phyloP scores from a whole-genome alignment of 2,329 filamentous ascomycete genomes.

The Colletotrichum eremochloae region DNA sequence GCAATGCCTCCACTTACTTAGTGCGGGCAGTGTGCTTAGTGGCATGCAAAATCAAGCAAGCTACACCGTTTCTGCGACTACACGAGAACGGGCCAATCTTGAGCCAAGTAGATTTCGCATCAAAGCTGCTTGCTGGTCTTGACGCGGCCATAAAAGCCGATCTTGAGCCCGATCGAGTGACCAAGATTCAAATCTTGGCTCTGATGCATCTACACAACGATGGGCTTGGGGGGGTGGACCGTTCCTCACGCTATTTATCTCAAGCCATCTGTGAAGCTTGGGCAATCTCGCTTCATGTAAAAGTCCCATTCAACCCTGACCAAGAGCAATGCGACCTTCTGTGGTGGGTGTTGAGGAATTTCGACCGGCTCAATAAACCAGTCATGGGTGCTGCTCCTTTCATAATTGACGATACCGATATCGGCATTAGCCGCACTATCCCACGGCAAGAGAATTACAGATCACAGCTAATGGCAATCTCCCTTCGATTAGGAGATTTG shows the following conservation, averaged over 20 bases:
- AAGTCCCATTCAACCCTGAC: conserved; percentile 41
- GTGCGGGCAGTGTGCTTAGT: conserved; percentile 46
- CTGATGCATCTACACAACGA: conserved; percentile 48
- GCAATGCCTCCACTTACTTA: conserved; percentile 43
- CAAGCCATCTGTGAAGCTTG: conserved; percentile 47
- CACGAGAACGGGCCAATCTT: conserved; percentile 37
- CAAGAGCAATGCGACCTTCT: conserved; percentile 40
- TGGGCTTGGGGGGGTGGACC: conserved; percentile 44
- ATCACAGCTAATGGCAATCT: conserved; percentile 38
- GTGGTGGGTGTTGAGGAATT: conserved; percentile 44
- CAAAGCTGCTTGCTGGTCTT: conserved; percentile 42
- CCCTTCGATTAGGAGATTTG: conserved; percentile 42
- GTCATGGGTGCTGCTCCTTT: conserved; percentile 44
- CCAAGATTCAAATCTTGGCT: conserved; percentile 45
- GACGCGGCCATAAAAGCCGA: conserved; percentile 47
- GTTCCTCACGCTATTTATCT: conserved; percentile 44
- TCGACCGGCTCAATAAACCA: conserved; percentile 45
- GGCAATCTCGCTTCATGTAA: conserved; percentile 45
- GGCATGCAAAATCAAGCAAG: conserved; percentile 45
- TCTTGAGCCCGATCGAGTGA: conserved; percentile 45
- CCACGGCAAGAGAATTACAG: conserved; percentile 20
- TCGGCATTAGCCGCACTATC: conserved; percentile 34
- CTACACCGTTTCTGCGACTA: conserved; percentile 44
- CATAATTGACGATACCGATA: conserved; percentile 45
- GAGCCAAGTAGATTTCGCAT: conserved; percentile 42